These are phyloP conservation scores for Actinomortierella ambigua DNA, from an alignment of 371 early-diverging fungal genomes.

Conservation along the genomic window DNA sequence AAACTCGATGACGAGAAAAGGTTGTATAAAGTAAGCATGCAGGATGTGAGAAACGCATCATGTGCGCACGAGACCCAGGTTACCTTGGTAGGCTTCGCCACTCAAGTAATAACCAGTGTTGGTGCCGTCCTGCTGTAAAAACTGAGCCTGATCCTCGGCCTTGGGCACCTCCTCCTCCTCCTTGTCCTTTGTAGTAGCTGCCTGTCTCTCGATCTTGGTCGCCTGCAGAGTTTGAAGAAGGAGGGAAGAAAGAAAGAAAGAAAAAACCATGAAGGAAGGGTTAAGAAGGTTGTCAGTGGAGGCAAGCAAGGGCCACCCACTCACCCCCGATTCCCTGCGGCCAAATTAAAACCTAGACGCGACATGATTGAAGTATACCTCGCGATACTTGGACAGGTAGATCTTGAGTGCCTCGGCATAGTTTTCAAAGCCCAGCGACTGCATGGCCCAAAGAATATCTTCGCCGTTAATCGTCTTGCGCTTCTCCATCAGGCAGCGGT, in stretches of 20 bases:
- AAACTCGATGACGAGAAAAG: neutral
- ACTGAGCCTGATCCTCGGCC: constrained; percentile 19
- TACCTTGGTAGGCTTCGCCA: too few species aligned
- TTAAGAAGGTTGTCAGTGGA: too few species aligned
- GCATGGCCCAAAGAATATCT: constrained; percentile 99
- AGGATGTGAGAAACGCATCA: too few species aligned
- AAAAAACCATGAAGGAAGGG: neutral
- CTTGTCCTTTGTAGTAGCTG: constrained; percentile 55
- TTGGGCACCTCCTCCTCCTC: constrained; percentile 34
- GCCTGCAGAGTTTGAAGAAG: constrained; percentile 42
- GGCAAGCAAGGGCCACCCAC: too few species aligned
- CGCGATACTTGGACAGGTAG: constrained; percentile 92
- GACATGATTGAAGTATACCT: constrained; percentile 56
- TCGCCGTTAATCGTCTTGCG: constrained; percentile 99
- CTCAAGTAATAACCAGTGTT: constrained; percentile 29
- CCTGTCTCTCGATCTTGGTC: constrained; percentile 62
- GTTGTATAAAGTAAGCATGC: neutral
- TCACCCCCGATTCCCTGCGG: too few species aligned
- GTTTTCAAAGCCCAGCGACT: constrained; percentile 97
- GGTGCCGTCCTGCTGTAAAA: constrained; percentile 27
- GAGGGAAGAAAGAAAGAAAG: neutral
- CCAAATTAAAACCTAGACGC: too few species aligned
- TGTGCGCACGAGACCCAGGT: too few species aligned
- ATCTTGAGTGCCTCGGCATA: constrained; percentile 95
- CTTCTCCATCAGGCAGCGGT: constrained; percentile 95